Conservation (phyloP, 2,329 filamentous ascomycete genomes). For the Chalaropsis ovoidea region DNA sequence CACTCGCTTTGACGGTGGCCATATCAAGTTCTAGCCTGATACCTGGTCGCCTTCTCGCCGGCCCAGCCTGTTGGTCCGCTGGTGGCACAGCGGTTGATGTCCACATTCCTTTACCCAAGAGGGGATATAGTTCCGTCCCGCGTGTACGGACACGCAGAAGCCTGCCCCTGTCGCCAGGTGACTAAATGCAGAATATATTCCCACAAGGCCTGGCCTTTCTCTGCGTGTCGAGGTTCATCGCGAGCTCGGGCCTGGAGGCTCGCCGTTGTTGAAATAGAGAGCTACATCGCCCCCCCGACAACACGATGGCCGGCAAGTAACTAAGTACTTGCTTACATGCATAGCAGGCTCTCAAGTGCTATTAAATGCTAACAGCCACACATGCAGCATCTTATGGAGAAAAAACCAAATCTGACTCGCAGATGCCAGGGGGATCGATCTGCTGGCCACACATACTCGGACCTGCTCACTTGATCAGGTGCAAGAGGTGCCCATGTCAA, state of each 20-base stretch:
- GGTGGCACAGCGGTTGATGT: background rate
- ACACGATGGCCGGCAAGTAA: background rate
- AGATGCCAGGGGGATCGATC: background rate
- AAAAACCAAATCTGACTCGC: background rate
- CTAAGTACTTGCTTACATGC: too few species aligned
- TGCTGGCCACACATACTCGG: background rate
- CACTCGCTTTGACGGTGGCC: background rate
- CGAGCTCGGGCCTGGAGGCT: background rate
- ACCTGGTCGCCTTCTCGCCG: background rate
- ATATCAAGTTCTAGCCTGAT: background rate
- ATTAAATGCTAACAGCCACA: background rate
- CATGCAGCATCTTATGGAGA: background rate
- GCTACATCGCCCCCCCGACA: background rate
- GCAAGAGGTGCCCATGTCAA: background rate
- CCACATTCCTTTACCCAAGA: background rate
- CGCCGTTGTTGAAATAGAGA: background rate
- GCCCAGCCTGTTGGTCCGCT: background rate
- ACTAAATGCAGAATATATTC: background rate
- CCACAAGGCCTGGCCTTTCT: background rate
- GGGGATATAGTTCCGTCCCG: background rate
- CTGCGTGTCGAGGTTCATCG: background rate
- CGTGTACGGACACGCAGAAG: background rate
- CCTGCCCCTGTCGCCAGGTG: background rate
- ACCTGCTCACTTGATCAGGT: background rate
- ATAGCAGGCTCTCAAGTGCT: background rate